These are phyloP conservation scores for Pilaira anomala DNA, from an alignment of 192 early-diverging fungal genomes.

Conservation along the genomic window DNA sequence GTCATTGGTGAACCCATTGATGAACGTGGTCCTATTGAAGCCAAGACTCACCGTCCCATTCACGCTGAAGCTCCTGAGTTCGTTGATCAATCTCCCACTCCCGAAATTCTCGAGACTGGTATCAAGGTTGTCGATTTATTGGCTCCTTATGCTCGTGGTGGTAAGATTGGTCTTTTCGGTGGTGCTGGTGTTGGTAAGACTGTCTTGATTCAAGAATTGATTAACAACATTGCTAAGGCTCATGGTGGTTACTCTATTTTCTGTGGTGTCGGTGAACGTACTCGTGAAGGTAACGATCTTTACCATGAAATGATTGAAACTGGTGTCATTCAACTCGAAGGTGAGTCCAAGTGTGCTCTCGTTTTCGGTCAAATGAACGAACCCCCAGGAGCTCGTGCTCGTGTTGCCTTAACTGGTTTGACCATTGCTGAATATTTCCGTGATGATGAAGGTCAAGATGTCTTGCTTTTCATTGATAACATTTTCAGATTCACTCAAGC, in stretches of 20 bases:
- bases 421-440: conserved; percentile 99
- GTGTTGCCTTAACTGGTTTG: conserved; percentile 95
- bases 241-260: conserved; percentile 99
- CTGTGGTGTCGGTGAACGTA: conserved; percentile 98
- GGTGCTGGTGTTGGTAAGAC: conserved; percentile 99
- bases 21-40: conserved; percentile 93
- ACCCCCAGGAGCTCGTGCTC: conserved; percentile 97
- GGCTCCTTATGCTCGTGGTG: conserved; percentile 95
- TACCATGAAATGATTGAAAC: conserved; percentile 59
- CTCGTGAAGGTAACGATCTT: conserved; percentile 98
- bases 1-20: conserved; percentile 99
- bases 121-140: conserved; percentile 99
- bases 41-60: conserved; percentile 86
- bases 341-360: conserved; percentile 91
- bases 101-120: conserved; percentile 94
- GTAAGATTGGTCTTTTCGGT: conserved; percentile 98
- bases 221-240: conserved; percentile 99
- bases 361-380: conserved; percentile 99
- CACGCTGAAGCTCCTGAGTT: conserved; percentile 93
- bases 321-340: conserved; percentile 95
- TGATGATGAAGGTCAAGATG: conserved; percentile 99
- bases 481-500: conserved; percentile 99
- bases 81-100: conserved; percentile 92
- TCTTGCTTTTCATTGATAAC: conserved; percentile 99
- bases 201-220: conserved; percentile 98